Evolutionary conservation across 257 asterid species (phyloP), one percentile per base, ranked within the genome.

Genomic region (Nicotiana attenuata): DNA sequence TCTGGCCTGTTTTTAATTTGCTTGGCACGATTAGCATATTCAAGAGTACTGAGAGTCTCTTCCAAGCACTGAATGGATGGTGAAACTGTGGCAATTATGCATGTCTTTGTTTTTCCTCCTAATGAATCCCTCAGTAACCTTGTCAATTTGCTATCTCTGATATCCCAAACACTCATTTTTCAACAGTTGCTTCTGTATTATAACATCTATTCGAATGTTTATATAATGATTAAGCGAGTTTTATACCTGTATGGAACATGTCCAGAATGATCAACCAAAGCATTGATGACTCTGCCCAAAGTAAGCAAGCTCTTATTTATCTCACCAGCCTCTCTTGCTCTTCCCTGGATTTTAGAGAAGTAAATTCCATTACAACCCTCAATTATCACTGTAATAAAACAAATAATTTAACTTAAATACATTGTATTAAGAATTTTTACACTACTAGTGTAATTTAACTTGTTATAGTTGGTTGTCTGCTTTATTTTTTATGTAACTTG

Each of bases 321-420:
- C 91, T 91, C 94, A 29, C 94, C 94, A 69, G 91, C 93, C 85
- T 91, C 94, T 73, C 94, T 87, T 86, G 91, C 94, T 84, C 91
- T 83, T 64, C 81, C 89, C 94, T 91, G 84, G 81, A 85, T 53
- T 78, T 64, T 79, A 47, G 76, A 61, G 77, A 56, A 66, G 78
- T 14, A 41, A 20, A 73, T 73, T 60, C 6, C 41, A 5, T 47
- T 50, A 50, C 22, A 10, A 14, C 5, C 79, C 24, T 73, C 63
- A 17, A 73, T 24, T 73, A 7, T 14, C 79, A 47, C 24, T 47
- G n/a, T 50, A 73, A 73, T 50, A 73, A 47, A 24, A 3, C 24
- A 45, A 73, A 26, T 0, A 2, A 15, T 73, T 73, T 15, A 24
- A 3, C 79, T 73, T 50, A 1, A 14, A 15, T 45, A 15, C 14